These are phyloP conservation scores for Gracilariopsis chorda DNA, from an alignment of 23 red algal genomes.

Conservation along the genomic window DNA sequence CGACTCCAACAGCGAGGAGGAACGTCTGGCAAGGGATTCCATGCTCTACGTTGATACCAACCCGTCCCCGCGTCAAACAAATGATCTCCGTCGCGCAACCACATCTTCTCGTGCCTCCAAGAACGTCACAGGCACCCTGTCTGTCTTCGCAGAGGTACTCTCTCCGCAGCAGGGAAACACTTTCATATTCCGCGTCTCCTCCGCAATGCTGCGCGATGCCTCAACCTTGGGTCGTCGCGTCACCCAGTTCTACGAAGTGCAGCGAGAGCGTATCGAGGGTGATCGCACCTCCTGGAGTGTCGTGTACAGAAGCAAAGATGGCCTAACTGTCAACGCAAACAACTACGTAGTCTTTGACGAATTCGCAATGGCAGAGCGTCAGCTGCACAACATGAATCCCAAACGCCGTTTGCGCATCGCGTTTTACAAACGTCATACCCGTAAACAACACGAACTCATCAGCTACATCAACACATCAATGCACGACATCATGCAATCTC, in stretches of 20 bases:
- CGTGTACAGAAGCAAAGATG: conserved; percentile 52
- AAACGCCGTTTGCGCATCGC: conserved; percentile 7
- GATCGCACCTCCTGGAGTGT: conserved; percentile 4
- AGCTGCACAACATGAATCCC: conserved; percentile 29
- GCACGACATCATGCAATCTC: not conserved
- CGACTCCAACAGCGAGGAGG: not conserved
- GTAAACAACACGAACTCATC: conserved; percentile 32
- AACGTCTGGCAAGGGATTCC: not conserved
- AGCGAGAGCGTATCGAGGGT: conserved; percentile 4
- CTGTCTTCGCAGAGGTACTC: conserved; percentile 21
- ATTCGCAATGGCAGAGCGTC: not conserved
- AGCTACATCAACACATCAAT: conserved; percentile 16
- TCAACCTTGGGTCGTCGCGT: not conserved
- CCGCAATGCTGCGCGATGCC: conserved; percentile 13
- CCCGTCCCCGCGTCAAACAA: not conserved
- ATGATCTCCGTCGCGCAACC: conserved; percentile 27
- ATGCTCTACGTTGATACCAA: not conserved
- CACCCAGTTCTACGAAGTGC: conserved; percentile 60
- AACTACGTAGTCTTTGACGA: conserved; percentile 54
- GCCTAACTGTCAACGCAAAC: not conserved
- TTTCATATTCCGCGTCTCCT: conserved; percentile 18
- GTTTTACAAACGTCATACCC: conserved; percentile 37
- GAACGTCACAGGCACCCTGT: conserved; percentile 5
- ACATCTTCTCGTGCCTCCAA: conserved; percentile 7
- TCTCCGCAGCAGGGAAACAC: not conserved